Evolutionary conservation across 2,329 filamentous ascomycete species (phyloP).

Genomic region (Sclerotinia borealis): DNA sequence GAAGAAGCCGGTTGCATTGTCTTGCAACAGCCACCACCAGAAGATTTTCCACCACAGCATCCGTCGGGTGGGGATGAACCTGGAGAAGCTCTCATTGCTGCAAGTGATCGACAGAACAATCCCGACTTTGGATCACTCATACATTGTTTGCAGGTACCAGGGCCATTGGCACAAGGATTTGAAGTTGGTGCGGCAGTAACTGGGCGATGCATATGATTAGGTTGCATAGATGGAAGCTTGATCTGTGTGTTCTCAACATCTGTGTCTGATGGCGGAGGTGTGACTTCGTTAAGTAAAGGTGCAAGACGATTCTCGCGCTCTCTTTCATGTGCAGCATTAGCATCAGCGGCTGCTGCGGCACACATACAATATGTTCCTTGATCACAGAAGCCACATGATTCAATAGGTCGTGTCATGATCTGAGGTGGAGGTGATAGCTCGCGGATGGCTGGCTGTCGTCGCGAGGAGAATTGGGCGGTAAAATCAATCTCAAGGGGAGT

Average conservation of each 20-base stretch:
- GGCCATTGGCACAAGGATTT: constrained; percentile 48
- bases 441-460: constrained; percentile 21
- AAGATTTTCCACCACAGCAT: constrained; percentile 56
- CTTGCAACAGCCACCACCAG: constrained; percentile 60
- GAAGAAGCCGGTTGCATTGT: constrained; percentile 25
- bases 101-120: constrained; percentile 75
- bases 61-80: constrained; percentile 38
- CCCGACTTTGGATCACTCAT: constrained; percentile 71
- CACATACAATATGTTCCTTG: constrained; percentile 79
- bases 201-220: constrained; percentile 31
- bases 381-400: constrained; percentile 76
- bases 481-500: constrained; percentile 65
- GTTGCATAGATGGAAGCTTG: constrained; percentile 47
- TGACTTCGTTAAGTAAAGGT: constrained; percentile 43
- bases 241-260: constrained; percentile 53
- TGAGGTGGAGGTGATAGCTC: constrained; percentile 8
- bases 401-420: constrained; percentile 40
- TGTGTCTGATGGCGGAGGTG: constrained; percentile 46
- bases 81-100: constrained; percentile 45
- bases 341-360: constrained; percentile 50
- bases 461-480: constrained; percentile 55
- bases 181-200: constrained; percentile 17
- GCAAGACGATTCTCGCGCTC: constrained; percentile 34
- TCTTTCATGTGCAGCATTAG: constrained; percentile 31
- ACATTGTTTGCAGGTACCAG: constrained; percentile 75